Conservation (phyloP, 2,329 filamentous ascomycete genomes). For the Pseudocercospora pini-densiflorae region DNA sequence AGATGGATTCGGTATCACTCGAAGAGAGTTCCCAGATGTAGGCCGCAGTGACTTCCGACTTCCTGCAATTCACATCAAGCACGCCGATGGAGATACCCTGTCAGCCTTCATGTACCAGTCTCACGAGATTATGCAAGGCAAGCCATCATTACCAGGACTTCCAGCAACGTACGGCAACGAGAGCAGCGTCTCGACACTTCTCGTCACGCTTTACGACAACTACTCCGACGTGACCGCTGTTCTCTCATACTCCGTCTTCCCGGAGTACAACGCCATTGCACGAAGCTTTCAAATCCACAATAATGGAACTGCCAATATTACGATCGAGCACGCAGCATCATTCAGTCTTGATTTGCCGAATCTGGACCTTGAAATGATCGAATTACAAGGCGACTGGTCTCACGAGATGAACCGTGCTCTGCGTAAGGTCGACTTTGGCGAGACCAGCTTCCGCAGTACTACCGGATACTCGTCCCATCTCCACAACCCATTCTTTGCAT, state of each 20-base stretch:
- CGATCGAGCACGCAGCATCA: slow-evolving; percentile 56
- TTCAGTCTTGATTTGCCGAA: slow-evolving; percentile 66
- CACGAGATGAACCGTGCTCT: slow-evolving; percentile 59
- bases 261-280: slow-evolving; percentile 63
- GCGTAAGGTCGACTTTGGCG: slow-evolving; percentile 61
- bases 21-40: slow-evolving; percentile 67
- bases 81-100: slow-evolving; percentile 63
- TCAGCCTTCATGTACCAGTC: slow-evolving; percentile 63
- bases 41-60: slow-evolving; percentile 67
- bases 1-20: slow-evolving; percentile 54
- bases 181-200: slow-evolving; percentile 62
- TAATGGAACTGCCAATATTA: slow-evolving; percentile 52
- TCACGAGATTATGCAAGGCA: slow-evolving; percentile 60
- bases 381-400: slow-evolving; percentile 67
- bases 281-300: slow-evolving; percentile 67
- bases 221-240: slow-evolving; percentile 63
- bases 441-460: slow-evolving; percentile 61
- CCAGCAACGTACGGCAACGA: slow-evolving; percentile 64
- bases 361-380: slow-evolving; percentile 65
- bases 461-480: slow-evolving; percentile 67
- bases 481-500: slow-evolving; percentile 67
- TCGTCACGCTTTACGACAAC: slow-evolving; percentile 63
- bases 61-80: slow-evolving; percentile 65
- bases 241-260: slow-evolving; percentile 67
- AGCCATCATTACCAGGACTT: slow-evolving; percentile 60